Evolutionary conservation across 2,329 filamentous ascomycete genomes (phyloP).

Genomic region (Capronia coronata): DNA sequence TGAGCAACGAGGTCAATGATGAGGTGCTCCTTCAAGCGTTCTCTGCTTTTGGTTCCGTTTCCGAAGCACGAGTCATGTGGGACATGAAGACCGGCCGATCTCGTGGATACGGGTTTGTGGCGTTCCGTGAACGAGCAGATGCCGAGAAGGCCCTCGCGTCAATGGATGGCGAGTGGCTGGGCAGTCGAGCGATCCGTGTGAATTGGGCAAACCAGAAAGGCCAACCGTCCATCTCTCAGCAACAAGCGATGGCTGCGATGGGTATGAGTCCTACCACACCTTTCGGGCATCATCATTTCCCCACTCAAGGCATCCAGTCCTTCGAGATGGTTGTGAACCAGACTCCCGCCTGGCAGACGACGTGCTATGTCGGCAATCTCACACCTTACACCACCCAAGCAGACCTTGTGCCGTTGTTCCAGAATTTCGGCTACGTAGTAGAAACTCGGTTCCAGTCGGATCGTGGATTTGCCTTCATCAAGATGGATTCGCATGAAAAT

Average conservation of each 20-base stretch:
- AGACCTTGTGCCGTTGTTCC: conserved; percentile 94
- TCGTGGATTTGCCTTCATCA: conserved; percentile 95
- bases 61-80: conserved; percentile 99
- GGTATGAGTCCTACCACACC: conserved; percentile 96
- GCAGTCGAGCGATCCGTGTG: conserved; percentile 94
- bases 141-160: conserved; percentile 93
- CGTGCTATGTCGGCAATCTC: conserved; percentile 93
- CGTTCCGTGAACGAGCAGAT: conserved; percentile 87
- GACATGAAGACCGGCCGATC: conserved; percentile 99
- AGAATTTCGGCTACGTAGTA: conserved; percentile 96
- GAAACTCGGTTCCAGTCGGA: conserved; percentile 98
- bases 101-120: conserved; percentile 94
- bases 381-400: conserved; percentile 97
- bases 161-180: conserved; percentile 99
- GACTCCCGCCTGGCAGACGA: conserved; percentile 96
- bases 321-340: conserved; percentile 96
- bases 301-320: conserved; percentile 90
- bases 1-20: conserved; percentile 98
- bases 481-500: conserved; percentile 98
- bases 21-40: conserved; percentile 91
- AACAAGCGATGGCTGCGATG: conserved; percentile 94
- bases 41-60: conserved; percentile 89
- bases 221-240: conserved; percentile 96
- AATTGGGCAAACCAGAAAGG: conserved; percentile 99
- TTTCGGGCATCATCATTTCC: conserved; percentile 96